Base-by-base conservation (phyloP, 208 protist genomes). In the Trypanosoma platydactyli region DNA sequence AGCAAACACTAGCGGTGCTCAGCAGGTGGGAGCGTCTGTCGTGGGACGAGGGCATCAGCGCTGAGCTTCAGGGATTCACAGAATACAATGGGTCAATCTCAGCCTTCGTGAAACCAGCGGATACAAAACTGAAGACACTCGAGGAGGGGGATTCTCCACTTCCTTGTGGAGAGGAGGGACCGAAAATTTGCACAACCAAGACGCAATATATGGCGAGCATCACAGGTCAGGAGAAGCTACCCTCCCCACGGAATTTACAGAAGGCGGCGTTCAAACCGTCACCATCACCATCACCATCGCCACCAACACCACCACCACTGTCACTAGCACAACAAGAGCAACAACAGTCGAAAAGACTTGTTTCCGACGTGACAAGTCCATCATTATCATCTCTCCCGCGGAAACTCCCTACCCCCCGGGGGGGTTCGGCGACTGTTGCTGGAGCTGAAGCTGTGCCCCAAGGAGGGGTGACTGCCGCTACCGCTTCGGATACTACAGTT, bases 61-160 rank as follows among this genome's bases (percentile, higher is more conserved):
- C 7, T 0, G 83, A 71, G 24, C 74, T 94, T 0, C 56, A 73
- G 22, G 89, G 89, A 25, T 86, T 94, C 46, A 77, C 71, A 20
- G 68, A 81, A 15, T 94, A 94, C 65, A 85, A 74, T 29, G 89
- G 89, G n/a, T 89, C 89, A n/a, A 78, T 94, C 58, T 83, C 83
- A 9, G 89, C 79, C 29, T 94, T 94, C 38, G 64, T 92, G 72
- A 91, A 89, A 59, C 72, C 80, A 12, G 71, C 75, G 6, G 64
- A 61, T 22, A 76, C 87, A 45, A 80, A 80, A 40, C 55, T 70
- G 49, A 40, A 9, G 15, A 56, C 55, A 38, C 25, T n/a, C 16
- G 52, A 63, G n/a, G 29, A 60, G 25, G 70, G 38, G 5, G 65
- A 27, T 18, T 66, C 67, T 22, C 44, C 67, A 24, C 63, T 92